phyloP scores from a whole-genome alignment of 192 early-diverging fungal genomes.

The Funneliformis geosporum region DNA sequence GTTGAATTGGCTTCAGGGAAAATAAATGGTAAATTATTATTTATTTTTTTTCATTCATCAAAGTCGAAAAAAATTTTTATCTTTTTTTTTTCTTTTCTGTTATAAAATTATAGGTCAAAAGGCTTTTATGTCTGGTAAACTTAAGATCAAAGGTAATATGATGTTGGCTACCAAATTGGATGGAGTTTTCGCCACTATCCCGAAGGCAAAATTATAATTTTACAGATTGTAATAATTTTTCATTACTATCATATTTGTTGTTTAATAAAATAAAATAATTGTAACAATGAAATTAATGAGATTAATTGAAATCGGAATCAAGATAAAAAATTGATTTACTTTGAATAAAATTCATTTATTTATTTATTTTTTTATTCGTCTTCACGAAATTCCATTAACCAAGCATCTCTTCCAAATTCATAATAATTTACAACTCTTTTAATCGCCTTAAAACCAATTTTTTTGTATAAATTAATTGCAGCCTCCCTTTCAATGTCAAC shows the following conservation, averaged over 20 bases:
- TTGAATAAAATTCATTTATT: too few species aligned
- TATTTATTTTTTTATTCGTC: too few species aligned
- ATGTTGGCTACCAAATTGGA: conserved; percentile 76
- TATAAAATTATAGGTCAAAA: conserved; percentile 64
- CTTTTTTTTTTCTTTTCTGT: conserved; percentile 1
- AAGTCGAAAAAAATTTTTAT: neutral
- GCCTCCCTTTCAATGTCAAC: conserved; percentile 3
- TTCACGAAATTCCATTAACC: conserved; percentile 11
- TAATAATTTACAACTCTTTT: conserved; percentile 20
- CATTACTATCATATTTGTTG: neutral
- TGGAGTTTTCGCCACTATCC: conserved; percentile 60
- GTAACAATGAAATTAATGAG: neutral
- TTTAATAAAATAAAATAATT: neutral
- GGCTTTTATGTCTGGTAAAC: conserved; percentile 89
- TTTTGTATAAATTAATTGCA: conserved; percentile 24
- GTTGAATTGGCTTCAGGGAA: conserved; percentile 82
- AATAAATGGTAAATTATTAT: conserved; percentile 56
- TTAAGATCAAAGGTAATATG: conserved; percentile 79
- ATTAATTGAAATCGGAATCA: neutral
- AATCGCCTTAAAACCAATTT: conserved; percentile 10
- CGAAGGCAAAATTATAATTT: conserved; percentile 66
- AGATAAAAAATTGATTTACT: too few species aligned
- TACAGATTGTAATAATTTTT: neutral
- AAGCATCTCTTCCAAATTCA: conserved; percentile 18
- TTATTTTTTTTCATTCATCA: neutral